A percentile compares a stretch with the other conserved stretches of the same genome.
phyloP scores from a whole-genome alignment of 441 rosid species.

The Flueggea neowawraea region DNA sequence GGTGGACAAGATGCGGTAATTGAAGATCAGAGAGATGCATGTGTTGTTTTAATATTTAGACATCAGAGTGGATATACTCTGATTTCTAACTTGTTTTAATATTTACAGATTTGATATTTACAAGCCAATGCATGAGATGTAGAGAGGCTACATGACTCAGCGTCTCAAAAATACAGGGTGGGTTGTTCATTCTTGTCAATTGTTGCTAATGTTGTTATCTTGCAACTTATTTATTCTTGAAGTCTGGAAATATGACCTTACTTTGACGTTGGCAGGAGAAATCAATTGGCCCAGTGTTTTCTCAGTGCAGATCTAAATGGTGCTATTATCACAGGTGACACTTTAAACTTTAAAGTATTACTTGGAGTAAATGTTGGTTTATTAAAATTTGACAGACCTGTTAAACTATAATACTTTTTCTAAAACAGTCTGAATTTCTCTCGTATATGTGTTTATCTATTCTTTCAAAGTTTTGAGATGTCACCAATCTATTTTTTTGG shows the following conservation, averaged over 20 bases:
- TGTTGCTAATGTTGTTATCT: conserved; percentile 6
- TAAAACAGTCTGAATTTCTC: conserved; percentile 11
- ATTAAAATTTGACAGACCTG: too few species aligned
- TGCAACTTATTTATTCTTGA: not conserved
- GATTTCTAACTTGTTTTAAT: conserved; percentile 17
- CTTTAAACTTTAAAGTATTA: not conserved
- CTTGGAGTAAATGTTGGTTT: not conserved
- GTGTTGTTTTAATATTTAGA: too few species aligned
- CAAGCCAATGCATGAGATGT: conserved; percentile 86
- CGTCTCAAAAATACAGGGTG: conserved; percentile 67
- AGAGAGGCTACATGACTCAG: conserved; percentile 66
- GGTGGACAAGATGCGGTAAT: too few species aligned
- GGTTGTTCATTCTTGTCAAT: conserved; percentile 9
- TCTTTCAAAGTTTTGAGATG: not conserved
- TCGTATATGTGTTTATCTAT: not conserved
- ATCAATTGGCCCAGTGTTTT: conserved; percentile 56
- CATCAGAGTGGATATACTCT: too few species aligned
- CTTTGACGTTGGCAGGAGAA: conserved; percentile 40
- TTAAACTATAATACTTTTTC: too few species aligned
- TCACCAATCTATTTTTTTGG: conserved; percentile 16
- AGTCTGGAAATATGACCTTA: conserved; percentile 6
- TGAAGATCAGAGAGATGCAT: too few species aligned
- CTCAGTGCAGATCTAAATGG: conserved; percentile 83
- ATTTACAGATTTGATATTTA: conserved; percentile 58
- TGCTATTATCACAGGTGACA: conserved; percentile 67